phyloP scores from a whole-genome alignment of 768 basidiomycete species.

The Leccinum incarnatum region DNA sequence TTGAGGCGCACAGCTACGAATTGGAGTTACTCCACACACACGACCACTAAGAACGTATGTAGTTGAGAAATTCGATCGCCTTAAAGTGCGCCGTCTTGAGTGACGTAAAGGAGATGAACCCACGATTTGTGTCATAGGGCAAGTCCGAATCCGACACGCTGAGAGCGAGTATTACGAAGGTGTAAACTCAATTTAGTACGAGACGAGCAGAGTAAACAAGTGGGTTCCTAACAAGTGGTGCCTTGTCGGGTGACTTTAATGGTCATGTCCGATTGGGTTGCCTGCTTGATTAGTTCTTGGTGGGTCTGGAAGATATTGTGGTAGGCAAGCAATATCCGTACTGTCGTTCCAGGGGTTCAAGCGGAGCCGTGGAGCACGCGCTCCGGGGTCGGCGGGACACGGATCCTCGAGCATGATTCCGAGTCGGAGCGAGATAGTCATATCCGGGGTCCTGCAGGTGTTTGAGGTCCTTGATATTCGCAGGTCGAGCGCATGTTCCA shows the following conservation, averaged over 20 bases:
- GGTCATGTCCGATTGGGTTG: not conserved
- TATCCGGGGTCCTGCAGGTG: conserved; percentile 4
- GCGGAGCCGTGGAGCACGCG: not conserved
- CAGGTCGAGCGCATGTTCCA: conserved; percentile 1
- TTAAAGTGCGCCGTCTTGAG: not conserved
- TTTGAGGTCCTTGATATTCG: conserved; percentile 6
- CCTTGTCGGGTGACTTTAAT: not conserved
- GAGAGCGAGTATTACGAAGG: not conserved
- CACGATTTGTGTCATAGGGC: not conserved
- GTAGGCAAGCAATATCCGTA: not conserved
- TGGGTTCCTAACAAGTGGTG: not conserved
- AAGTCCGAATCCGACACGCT: not conserved
- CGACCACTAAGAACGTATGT: not conserved
- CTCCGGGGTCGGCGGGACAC: not conserved
- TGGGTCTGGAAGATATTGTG: conserved; percentile 1
- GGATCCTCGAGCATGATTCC: too few species aligned
- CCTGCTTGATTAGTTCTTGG: not conserved
- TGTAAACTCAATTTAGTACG: not conserved
- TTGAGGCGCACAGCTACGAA: not conserved
- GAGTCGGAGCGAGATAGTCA: too few species aligned
- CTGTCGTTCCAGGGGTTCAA: not conserved
- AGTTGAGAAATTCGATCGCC: not conserved
- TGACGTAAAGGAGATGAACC: not conserved
- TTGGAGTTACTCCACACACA: not conserved
- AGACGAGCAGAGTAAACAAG: not conserved